phyloP scores from a whole-genome alignment of 495 filamentous ascomycete genomes.

The Chlorociboria aeruginascens region DNA sequence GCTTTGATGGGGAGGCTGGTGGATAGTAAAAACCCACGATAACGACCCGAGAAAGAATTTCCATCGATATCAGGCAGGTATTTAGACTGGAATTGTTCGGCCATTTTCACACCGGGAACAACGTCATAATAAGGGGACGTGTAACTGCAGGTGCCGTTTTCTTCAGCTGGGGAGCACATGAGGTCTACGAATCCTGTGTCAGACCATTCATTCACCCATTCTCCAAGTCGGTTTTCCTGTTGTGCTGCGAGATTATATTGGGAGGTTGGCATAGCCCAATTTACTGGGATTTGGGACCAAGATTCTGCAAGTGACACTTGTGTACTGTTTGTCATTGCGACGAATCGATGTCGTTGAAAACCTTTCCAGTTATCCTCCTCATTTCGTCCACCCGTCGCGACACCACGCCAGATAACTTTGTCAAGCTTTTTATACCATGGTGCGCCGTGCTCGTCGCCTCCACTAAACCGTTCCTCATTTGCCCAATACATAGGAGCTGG shows the following conservation, averaged over 20 bases:
- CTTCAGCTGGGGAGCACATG: constrained; percentile 26
- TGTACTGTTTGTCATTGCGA: constrained; percentile 56
- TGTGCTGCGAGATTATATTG: constrained; percentile 22
- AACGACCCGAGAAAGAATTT: constrained; percentile 60
- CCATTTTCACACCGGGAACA: constrained; percentile 25
- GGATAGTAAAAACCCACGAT: constrained; percentile 52
- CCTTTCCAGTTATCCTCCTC: constrained; percentile 48
- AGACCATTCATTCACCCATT: constrained; percentile 31
- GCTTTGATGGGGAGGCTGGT: constrained; percentile 58
- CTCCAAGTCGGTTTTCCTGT: constrained; percentile 13
- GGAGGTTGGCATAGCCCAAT: constrained; percentile 28
- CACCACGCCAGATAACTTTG: constrained; percentile 55
- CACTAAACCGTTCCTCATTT: constrained; percentile 57
- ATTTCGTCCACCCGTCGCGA: constrained; percentile 57
- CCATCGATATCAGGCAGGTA: constrained; percentile 59
- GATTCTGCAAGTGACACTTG: constrained; percentile 33
- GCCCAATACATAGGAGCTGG: constrained; percentile 69
- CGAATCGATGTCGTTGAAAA: constrained; percentile 65
- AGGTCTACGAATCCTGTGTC: constrained; percentile 37
- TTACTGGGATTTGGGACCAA: constrained; percentile 20
- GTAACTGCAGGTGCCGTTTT: constrained; percentile 35
- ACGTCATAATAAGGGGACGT: constrained; percentile 34
- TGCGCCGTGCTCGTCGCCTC: constrained; percentile 35
- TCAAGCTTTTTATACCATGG: constrained; percentile 44
- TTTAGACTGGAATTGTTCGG: constrained; percentile 16